phyloP scores from a whole-genome alignment of 1,139 yeast genomes.

The Yamadazyma taylorii region DNA sequence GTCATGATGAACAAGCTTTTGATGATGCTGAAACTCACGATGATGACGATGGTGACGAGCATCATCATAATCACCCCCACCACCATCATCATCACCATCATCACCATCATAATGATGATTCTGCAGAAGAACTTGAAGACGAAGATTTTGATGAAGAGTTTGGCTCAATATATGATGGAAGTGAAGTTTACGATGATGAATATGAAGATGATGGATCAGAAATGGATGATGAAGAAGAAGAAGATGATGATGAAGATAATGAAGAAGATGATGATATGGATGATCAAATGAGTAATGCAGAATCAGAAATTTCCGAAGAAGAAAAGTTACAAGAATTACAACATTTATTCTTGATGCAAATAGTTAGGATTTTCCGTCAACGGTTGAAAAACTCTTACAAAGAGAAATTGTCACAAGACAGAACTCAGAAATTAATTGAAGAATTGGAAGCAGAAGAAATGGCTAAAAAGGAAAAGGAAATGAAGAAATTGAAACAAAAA shows the following conservation, averaged over 20 bases:
- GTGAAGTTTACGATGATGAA: slow-evolving; percentile 18
- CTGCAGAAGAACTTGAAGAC: slow-evolving; percentile 17
- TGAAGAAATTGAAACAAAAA: slow-evolving; percentile 67
- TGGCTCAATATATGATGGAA: no score
- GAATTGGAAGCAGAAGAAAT: slow-evolving; percentile 79
- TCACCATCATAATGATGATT: slow-evolving; percentile 5
- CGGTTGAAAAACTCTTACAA: slow-evolving; percentile 71
- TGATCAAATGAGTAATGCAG: slow-evolving; percentile 36
- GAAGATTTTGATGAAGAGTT: slow-evolving; percentile 15
- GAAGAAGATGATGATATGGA: slow-evolving; percentile 33
- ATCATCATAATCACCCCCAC: background rate
- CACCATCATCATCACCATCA: slow-evolving; percentile 1
- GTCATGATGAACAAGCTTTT: slow-evolving; percentile 7
- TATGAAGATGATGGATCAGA: slow-evolving; percentile 19
- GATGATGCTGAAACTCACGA: slow-evolving; percentile 10
- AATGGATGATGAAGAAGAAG: slow-evolving; percentile 24
- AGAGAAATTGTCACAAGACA: slow-evolving; percentile 71
- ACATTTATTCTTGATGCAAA: slow-evolving; percentile 68
- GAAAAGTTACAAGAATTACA: slow-evolving; percentile 76
- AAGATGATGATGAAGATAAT: slow-evolving; percentile 28
- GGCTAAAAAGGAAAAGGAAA: slow-evolving; percentile 67
- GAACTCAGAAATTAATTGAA: slow-evolving; percentile 68
- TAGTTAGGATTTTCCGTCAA: slow-evolving; percentile 71
- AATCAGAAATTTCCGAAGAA: slow-evolving; percentile 55
- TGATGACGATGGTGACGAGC: slow-evolving; percentile 1